These are phyloP conservation scores for Botrytis pseudocinerea DNA, from an alignment of 2,329 filamentous ascomycete species.

Conservation along the genomic window DNA sequence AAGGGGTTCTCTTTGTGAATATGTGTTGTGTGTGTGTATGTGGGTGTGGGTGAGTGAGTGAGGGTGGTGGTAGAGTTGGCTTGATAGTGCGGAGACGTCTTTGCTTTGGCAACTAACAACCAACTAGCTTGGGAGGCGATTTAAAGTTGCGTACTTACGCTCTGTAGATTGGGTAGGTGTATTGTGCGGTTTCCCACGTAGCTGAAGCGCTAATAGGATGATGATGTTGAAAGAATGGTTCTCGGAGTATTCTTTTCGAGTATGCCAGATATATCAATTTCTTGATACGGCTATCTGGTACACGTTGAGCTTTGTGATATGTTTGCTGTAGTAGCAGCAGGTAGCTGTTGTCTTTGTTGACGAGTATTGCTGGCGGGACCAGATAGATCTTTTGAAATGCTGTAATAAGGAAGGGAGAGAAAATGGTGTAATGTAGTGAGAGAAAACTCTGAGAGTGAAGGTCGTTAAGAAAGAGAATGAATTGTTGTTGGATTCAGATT, in stretches of 20 bases:
- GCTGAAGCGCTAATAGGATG: neutral
- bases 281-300: neutral
- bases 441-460: neutral
- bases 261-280: neutral
- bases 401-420: neutral
- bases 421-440: neutral
- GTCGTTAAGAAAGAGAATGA: neutral
- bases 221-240: constrained; percentile 7
- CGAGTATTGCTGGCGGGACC: neutral
- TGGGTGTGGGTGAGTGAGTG: neutral
- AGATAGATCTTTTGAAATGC: neutral
- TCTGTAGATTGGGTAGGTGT: neutral
- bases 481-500: neutral
- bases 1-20: constrained; percentile 10
- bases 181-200: neutral
- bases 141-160: neutral
- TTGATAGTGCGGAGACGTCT: constrained; percentile 2
- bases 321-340: neutral
- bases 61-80: neutral
- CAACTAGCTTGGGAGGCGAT: constrained; percentile 12
- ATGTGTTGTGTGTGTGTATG: neutral
- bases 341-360: neutral
- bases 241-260: constrained; percentile 4
- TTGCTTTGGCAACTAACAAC: neutral
- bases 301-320: neutral